Base-by-base conservation (phyloP, 805 yeast genomes). In the Metschnikowia arizonensis region DNA sequence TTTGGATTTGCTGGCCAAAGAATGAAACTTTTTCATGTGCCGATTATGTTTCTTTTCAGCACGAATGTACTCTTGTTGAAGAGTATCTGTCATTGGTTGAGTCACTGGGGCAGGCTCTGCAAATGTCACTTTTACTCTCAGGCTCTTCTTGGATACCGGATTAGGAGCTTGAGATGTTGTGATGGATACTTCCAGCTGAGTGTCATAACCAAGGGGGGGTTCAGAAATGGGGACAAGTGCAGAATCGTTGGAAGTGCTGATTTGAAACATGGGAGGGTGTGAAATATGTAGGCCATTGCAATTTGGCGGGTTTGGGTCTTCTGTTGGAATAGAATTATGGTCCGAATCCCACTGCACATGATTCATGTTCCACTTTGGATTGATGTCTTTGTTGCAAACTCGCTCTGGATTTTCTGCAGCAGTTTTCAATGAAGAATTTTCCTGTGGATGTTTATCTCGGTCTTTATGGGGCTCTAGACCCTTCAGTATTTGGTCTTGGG, bases 41-140 rank as follows among this genome's bases (percentile, higher is more conserved):
- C 49, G 50, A 14, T 36, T 29, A 25, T 56, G 59, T n/a, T 52
- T 46, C 17, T 50, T 54, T 14, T 55, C 57, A 1, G 53, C 49
- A 18, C 24, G 47, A 15, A 54, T 30, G n/a, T 44, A 42, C 35
- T 54, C 54, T 7, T 32, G 24, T 43, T 32, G 37, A 19, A 44
- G 45, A 31, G 39, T 33, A 9, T 36, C 40, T 14, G 42, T 37
- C n/a, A 23, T 24, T 4, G 47, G 51, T 6, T 52, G 52, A 7
- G 45, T 47, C 29, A 55, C 61, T 0, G 67, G 66, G 15, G 52
- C 51, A 1, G 69, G 69, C 15, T 43, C 39, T 1, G 59, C 55
- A 28, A 62, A 49, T 11, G 36, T 33, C 10, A 48, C 50, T 38
- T 34, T 37, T 30, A 12, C 11, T n/a, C 21, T 29, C 7, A 4